Conservation (phyloP, 2,329 filamentous ascomycete genomes). For the Trichoderma sp. region DNA sequence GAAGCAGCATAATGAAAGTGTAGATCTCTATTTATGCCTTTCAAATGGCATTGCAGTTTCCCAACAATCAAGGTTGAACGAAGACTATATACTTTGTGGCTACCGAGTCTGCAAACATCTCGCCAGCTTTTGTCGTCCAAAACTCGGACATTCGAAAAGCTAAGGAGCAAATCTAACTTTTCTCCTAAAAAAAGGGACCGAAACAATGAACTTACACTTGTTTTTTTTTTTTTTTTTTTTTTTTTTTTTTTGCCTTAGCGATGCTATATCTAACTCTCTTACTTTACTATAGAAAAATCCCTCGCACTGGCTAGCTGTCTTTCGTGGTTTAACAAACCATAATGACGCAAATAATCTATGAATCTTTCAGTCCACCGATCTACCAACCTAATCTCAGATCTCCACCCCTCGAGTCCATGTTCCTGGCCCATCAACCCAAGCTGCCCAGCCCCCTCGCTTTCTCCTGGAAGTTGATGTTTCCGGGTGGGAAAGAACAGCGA, state of each 20-base stretch:
- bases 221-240: fast-evolving
- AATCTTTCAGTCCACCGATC: too few relatives aligned
- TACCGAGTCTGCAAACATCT: neutral
- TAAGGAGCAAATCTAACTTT: neutral
- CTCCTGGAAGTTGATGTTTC: too few relatives aligned
- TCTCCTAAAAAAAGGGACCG: neutral
- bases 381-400: too few relatives aligned
- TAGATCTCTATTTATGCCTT: neutral
- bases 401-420: too few relatives aligned
- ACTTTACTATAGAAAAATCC: neutral
- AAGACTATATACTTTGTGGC: neutral
- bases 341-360: too few relatives aligned
- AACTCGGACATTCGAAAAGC: neutral
- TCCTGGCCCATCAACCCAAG: too few relatives aligned
- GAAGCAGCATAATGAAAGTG: neutral
- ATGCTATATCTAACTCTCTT: neutral
- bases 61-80: neutral
- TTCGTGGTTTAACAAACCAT: too few relatives aligned
- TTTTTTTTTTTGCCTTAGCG: fast-evolving
- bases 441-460: too few relatives aligned
- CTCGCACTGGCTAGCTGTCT: too few relatives aligned
- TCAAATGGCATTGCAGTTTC: neutral
- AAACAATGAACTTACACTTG: neutral
- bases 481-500: too few relatives aligned
- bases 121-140: too few relatives aligned